These are phyloP conservation scores for Bruguiera gymnorhiza DNA, from an alignment of 345 rosid genomes.

Conservation along the genomic window DNA sequence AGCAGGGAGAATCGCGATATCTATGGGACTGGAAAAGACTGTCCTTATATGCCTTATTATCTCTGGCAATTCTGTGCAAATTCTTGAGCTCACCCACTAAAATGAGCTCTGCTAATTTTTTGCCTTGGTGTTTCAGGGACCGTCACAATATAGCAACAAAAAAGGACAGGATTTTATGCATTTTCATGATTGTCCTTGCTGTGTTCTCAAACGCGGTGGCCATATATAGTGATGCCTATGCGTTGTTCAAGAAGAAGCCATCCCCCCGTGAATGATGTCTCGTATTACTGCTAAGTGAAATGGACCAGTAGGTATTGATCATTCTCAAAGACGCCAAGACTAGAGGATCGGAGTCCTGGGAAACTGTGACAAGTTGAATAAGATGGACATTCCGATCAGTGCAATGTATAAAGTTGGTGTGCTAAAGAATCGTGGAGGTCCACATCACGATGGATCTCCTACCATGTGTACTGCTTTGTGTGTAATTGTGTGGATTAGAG, in stretches of 20 bases:
- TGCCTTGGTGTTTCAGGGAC: constrained; percentile 51
- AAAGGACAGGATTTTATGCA: constrained; percentile 56
- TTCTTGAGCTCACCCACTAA: not conserved
- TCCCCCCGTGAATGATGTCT: constrained; percentile 24
- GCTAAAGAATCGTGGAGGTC: not conserved
- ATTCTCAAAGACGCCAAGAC: not conserved
- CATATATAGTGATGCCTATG: constrained; percentile 70
- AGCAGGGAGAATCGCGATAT: not conserved
- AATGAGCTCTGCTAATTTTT: not conserved
- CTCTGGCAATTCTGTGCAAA: not conserved
- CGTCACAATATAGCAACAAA: constrained; percentile 64
- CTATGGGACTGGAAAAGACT: too few relatives aligned
- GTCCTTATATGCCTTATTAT: not conserved
- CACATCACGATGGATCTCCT: not conserved
- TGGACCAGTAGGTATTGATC: not conserved
- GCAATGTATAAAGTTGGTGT: constrained; percentile 15
- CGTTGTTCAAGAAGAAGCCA: constrained; percentile 45
- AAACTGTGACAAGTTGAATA: constrained; percentile 9
- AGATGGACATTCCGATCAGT: not conserved
- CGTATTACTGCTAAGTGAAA: not conserved
- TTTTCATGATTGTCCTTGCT: constrained; percentile 71
- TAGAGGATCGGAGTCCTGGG: constrained; percentile 4
- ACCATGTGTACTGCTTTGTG: constrained; percentile 12
- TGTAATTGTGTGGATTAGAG: constrained; percentile 1
- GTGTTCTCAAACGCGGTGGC: constrained; percentile 73